Conservation (phyloP, 2,329 filamentous ascomycete genomes). For the Colletotrichum tabaci region DNA sequence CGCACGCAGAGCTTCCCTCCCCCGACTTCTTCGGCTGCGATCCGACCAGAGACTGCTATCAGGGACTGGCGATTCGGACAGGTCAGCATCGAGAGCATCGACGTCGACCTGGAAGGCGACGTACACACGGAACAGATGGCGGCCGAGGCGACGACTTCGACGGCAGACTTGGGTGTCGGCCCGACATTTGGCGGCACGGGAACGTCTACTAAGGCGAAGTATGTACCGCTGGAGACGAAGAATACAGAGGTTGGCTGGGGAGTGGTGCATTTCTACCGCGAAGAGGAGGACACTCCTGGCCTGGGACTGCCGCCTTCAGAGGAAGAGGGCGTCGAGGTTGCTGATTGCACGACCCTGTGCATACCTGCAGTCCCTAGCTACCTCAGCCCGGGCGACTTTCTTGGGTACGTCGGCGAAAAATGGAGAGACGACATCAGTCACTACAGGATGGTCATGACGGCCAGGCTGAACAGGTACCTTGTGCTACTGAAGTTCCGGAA, state of each 20-base stretch:
- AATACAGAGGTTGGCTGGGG: slow-evolving; percentile 91
- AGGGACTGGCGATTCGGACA: slow-evolving; percentile 86
- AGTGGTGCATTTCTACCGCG: slow-evolving; percentile 93
- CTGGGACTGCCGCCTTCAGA: slow-evolving; percentile 56
- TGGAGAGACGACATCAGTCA: slow-evolving; percentile 91
- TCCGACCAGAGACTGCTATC: slow-evolving; percentile 64
- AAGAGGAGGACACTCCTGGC: slow-evolving; percentile 80
- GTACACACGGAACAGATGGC: slow-evolving; percentile 51
- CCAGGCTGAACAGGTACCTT: slow-evolving; percentile 91
- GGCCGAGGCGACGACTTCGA: slow-evolving; percentile 57
- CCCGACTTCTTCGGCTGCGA: slow-evolving; percentile 59
- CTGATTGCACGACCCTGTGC: slow-evolving; percentile 88
- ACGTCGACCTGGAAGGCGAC: slow-evolving; percentile 66
- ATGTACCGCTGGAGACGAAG: slow-evolving; percentile 77
- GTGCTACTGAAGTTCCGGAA: slow-evolving; percentile 95
- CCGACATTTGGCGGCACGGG: slow-evolving; percentile 73
- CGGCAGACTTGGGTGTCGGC: slow-evolving; percentile 67
- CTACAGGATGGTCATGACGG: slow-evolving; percentile 94
- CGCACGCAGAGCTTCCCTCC: slow-evolving; percentile 59
- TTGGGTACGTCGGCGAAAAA: slow-evolving; percentile 91
- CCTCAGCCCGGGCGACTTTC: slow-evolving; percentile 89
- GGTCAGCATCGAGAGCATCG: slow-evolving; percentile 86
- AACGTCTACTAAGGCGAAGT: slow-evolving; percentile 86
- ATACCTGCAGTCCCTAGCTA: slow-evolving; percentile 96
- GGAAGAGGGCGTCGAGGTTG: slow-evolving; percentile 54